Base-by-base conservation (phyloP, 108 stramenopile genomes). In the Cylindrotheca closterium region DNA sequence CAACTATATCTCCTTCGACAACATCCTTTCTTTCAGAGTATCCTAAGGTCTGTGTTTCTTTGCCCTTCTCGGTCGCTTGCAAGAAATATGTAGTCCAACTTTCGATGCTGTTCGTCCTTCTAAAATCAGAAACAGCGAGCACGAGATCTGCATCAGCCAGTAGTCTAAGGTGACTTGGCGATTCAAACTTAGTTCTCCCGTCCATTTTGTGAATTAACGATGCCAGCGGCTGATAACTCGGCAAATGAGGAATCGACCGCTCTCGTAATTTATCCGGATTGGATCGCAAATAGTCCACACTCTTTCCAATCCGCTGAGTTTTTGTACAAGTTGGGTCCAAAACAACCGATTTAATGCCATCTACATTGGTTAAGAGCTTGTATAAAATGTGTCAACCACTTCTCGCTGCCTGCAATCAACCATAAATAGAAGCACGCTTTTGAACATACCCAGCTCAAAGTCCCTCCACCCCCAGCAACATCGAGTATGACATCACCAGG, bases 381-480 rank as follows among this genome's bases (percentile, higher is more conserved):
- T n/a, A n/a, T n/a, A n/a, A n/a, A n/a, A n/a, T n/a, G n/a, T n/a
- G n/a, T n/a, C n/a, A n/a, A n/a, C n/a, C n/a, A n/a, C n/a, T n/a
- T n/a, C n/a, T n/a, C n/a, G n/a, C n/a, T n/a, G n/a, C n/a, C n/a
- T n/a, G n/a, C n/a, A n/a, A n/a, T n/a, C n/a, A n/a, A n/a, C n/a
- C n/a, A n/a, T n/a, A n/a, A n/a, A n/a, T n/a, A n/a, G n/a, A n/a
- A n/a, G n/a, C n/a, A n/a, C n/a, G n/a, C n/a, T n/a, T n/a, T n/a
- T n/a, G n/a, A n/a, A n/a, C n/a, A n/a, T n/a, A n/a, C n/a, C 77
- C 83, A 91, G 4, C 81, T 81, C 51, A 95, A 71, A 50, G 91
- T 86, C 4, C 94, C 94, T 31, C 83, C 82, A 12, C 94, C 94
- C 1, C 94, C 94, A 15, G 94, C 94, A 4, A 89, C 86, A 51